Evolutionary conservation across 129 eudicot genomes (phyloP), one percentile per base, ranked within the genome.

Genomic region (Chrysanthemum lavandulifolium): DNA sequence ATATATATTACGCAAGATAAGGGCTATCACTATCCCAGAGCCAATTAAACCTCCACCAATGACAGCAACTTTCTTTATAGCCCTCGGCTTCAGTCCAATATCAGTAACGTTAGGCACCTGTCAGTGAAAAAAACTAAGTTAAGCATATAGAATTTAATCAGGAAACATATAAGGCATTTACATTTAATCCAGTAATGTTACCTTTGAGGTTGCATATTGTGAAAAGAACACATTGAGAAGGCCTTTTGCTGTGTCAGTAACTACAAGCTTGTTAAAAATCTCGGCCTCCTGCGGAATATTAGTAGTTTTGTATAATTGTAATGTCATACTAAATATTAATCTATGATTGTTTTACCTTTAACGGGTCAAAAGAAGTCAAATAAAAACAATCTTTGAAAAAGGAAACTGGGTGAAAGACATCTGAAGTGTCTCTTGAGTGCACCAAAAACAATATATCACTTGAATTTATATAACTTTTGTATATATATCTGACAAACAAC

Each of bases 21-120:
- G 29, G 29, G 29, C 76, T 16, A 96, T 93, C 57, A 92, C 96
- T 75, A 93, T 93, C 72, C 98, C 98, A 11, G 98, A 93, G 59
- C 98, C 98, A 96, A 93, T 93, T 61, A 93, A 86, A 33, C 98
- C 96, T 62, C 96, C 98, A 72, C 98, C 98, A 45, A 45, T 89
- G 2, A 93, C 79, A 74, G 92, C 98, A 80, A 85, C 96, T 85
- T 93, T 93, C 84, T 80, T 89, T 29, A 89, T 58, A 58, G 80
- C 83, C 77, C 89, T 93, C 63, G 95, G 96, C 73, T 87, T 89
- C 60, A 93, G 90, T 68, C 98, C 98, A 71, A 23, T 23, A 23
- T 1, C 25, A 23, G 1, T 23, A 23, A 23, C 1, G 25, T 23
- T 23, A 23, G 25, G 98, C 52, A 93, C 96, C 98, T 94, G 89